Base-by-base conservation (phyloP, 2,329 filamentous ascomycete species). In the Periconia sp. region DNA sequence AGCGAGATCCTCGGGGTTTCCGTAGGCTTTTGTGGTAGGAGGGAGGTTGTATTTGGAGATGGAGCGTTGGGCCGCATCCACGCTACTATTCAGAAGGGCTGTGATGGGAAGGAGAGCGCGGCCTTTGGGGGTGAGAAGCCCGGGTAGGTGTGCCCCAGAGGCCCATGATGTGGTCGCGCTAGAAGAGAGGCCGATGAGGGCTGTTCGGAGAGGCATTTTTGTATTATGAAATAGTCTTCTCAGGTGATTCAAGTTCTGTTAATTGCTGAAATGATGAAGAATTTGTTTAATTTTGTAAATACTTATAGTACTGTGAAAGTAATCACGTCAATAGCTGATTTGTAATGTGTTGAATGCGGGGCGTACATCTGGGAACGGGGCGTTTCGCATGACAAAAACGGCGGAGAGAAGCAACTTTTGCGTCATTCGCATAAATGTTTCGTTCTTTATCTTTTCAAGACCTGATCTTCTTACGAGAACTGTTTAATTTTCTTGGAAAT, bases 61-160 rank as follows among this genome's bases (percentile, higher is more conserved):
- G 1, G 80, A 76, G 8, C 61, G 61, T 47, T 70, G 47, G 0
- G 79, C 77, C 1, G 75, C 74, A 9, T 73, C 66, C 11, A 73
- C 63, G 23, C 66, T 75, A 8, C 74, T 76, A 61, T 82, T 82
- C 49, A 75, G 72, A 0, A 82, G 67, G 8, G 79, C 80, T 18
- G 73, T 72, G 50, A 82, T 75, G 18, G 75, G 58, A 57, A 79
- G 79, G 6, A 74, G 68, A 1, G 64, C 48, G 6, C 55, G 54
- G 1, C 65, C 65, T 2, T 42, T 41, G 0, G 66, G 59, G 7
- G 63, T 65, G 15, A 55, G 61, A 1, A 73, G 50, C 17, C 60
- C 65, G 2, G 74, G 75, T 1, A 78, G 63, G 50, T 79, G 76
- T 2, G 73, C 65, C 10, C 27, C 41, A 2, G 57, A 57, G 18